Percentiles rank a stretch among this genome's conserved stretches.
These are phyloP conservation scores for Thelonectria rubi DNA, from an alignment of 2,329 filamentous ascomycete genomes.

Conservation along the genomic window DNA sequence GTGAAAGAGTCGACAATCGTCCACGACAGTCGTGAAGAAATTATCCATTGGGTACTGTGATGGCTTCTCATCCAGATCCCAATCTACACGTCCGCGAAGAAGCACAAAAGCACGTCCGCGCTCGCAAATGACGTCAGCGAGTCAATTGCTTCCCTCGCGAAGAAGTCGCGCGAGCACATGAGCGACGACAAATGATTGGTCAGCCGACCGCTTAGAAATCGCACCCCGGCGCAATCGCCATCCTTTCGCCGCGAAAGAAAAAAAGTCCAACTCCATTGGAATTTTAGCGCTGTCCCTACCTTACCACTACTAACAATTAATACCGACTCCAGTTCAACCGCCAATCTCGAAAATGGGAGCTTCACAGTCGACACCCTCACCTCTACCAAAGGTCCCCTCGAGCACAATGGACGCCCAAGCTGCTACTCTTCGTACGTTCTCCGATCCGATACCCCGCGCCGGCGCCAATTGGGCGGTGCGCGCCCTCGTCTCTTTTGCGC, in stretches of 20 bases:
- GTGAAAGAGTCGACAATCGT: too few relatives aligned
- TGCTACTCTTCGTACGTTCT: conserved; percentile 41
- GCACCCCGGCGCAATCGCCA: conserved; percentile 36
- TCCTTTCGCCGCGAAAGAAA: conserved; percentile 24
- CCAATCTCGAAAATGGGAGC: conserved; percentile 28
- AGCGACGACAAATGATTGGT: conserved; percentile 43
- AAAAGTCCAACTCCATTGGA: conserved; percentile 17
- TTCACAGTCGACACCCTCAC: conserved; percentile 29
- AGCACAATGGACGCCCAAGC: conserved; percentile 47
- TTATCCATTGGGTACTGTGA: too few relatives aligned
- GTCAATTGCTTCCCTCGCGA: conserved; percentile 29
- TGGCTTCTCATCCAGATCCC: too few relatives aligned
- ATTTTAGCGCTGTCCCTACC: background rate
- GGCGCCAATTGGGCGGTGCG: background rate
- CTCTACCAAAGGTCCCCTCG: conserved; percentile 18
- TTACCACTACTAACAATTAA: conserved; percentile 22
- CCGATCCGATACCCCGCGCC: background rate
- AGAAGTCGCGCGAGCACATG: conserved; percentile 42
- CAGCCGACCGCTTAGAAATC: conserved; percentile 46
- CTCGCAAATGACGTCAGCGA: conserved; percentile 41
- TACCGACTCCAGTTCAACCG: conserved; percentile 23
- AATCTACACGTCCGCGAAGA: background rate
- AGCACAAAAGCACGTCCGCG: background rate
- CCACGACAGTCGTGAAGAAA: too few relatives aligned
- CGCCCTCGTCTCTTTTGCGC: conserved; percentile 2